Percentiles rank a stretch among this genome's conserved stretches.
phyloP scores from a whole-genome alignment of 768 basidiomycete genomes.

The Trametes punicea region DNA sequence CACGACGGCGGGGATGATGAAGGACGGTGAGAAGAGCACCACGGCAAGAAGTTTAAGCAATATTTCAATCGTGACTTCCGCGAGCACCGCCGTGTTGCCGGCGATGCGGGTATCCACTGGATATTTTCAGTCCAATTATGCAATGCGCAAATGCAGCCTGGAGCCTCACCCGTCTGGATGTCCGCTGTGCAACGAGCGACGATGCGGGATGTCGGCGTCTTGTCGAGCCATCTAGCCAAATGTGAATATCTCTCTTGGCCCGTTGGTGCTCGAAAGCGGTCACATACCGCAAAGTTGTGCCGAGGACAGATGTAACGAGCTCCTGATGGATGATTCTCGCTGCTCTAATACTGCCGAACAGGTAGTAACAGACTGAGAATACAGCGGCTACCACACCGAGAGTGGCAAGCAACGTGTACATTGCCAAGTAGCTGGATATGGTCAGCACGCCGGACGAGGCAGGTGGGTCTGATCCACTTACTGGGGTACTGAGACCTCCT shows the following conservation, averaged over 20 bases:
- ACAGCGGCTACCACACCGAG: neutral
- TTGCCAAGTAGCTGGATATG: constrained; percentile 43
- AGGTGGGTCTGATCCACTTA: constrained; percentile 3
- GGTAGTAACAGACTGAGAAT: constrained; percentile 31
- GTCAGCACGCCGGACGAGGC: neutral
- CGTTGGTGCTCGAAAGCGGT: constrained; percentile 16
- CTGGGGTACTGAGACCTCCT: constrained; percentile 19
- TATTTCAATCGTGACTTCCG: constrained; percentile 30
- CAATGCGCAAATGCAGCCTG: neutral
- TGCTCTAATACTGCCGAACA: constrained; percentile 48
- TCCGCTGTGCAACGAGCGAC: constrained; percentile 33
- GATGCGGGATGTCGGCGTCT: constrained; percentile 33
- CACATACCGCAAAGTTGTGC: constrained; percentile 58
- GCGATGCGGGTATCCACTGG: constrained; percentile 20
- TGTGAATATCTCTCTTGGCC: neutral
- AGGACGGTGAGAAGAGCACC: constrained; percentile 34
- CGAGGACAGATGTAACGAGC: constrained; percentile 51
- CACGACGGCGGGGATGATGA: constrained; percentile 35
- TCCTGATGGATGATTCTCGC: constrained; percentile 50
- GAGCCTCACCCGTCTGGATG: constrained; percentile 27
- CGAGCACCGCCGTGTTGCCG: neutral
- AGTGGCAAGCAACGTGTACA: constrained; percentile 39
- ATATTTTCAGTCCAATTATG: neutral
- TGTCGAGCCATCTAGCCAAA: constrained; percentile 33
- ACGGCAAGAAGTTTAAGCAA: constrained; percentile 35